Evolutionary conservation across 1,139 yeast species (phyloP).

Genomic region (Candida sp.): DNA sequence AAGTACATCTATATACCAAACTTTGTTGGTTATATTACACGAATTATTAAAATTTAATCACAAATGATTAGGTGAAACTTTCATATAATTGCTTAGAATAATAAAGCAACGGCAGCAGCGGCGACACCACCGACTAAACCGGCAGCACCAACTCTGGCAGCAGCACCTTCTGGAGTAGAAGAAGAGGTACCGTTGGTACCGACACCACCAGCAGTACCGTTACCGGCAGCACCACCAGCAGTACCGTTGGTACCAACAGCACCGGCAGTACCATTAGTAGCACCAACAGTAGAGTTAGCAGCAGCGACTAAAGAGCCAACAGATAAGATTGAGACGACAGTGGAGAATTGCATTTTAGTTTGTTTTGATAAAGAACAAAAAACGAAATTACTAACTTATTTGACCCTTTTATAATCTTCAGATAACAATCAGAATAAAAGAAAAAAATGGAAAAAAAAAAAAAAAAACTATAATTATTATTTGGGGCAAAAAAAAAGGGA

Average conservation of each 20-base stretch:
- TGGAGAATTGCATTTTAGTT: constrained; percentile 40
- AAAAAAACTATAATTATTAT: too few species aligned
- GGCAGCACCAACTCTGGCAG: constrained; percentile 20
- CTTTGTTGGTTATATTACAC: not conserved
- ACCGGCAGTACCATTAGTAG: constrained; percentile 19
- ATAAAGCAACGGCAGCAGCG: constrained; percentile 44
- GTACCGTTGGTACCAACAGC: constrained; percentile 22
- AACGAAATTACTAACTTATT: constrained; percentile 3
- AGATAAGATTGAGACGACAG: constrained; percentile 41
- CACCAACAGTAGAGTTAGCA: constrained; percentile 11
- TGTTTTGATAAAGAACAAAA: not conserved
- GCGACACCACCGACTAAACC: constrained; percentile 39
- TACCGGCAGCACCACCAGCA: constrained; percentile 37
- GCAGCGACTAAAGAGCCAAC: constrained; percentile 43
- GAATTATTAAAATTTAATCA: not conserved
- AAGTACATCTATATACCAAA: not conserved
- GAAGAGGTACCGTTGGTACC: constrained; percentile 10
- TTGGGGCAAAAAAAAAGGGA: not conserved
- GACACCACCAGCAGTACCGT: not conserved
- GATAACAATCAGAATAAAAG: not conserved
- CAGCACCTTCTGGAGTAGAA: constrained; percentile 17
- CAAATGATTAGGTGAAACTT: not conserved
- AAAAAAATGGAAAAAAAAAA: too few species aligned
- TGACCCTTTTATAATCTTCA: not conserved
- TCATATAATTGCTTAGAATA: constrained; percentile 25